Evolutionary conservation across 805 yeast genomes (phyloP), one percentile per base, ranked within the genome.

Genomic region (Danielia oregonensis): DNA sequence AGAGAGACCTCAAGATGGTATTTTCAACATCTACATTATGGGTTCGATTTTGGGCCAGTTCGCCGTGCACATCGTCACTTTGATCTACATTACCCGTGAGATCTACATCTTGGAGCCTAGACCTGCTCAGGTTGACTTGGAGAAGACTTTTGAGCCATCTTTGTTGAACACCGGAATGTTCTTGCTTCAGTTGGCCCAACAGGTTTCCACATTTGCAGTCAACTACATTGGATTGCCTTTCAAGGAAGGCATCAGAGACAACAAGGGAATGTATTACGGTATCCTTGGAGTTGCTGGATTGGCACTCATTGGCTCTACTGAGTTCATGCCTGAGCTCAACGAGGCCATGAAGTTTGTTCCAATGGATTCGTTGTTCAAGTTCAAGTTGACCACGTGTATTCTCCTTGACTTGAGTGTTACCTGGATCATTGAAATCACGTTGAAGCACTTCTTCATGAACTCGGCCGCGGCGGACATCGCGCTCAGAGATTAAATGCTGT

Each of bases 211-310:
- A 0, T 93, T 89, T 70, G 96, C 96, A 14, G 96, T 93, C 39
- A 93, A 93, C 66, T 93, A 93, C 63, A 95, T 87, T 68, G 98
- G 98, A 36, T 80, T 84, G 49, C 98, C 98, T 36, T 93, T 93
- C 70, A 82, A 95, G 60, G 96, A 93, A 65, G 78, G 86, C 37
- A 83, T 93, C 51, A 71, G 70, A 35, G 95, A 84, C 60, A 93
- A 93, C 66, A 85, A 82, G 63, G 97, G 97, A 46, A 93, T 93
- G 97, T 91, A 83, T 66, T 91, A 86, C 50, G 98, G 98, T 16
- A 72, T 93, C 37, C 57, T 91, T 24, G 96, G 96, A 47, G 97
- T 91, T 46, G 83, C 95, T 16, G 86, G 76, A 26, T 72, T 93
- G 52, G 95, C 97, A 2, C 61, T 93, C 37, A 74, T 91, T 8